These are phyloP conservation scores for Vitis labrusca DNA, from an alignment of 164 flowering plant species.

Conservation along the genomic window DNA sequence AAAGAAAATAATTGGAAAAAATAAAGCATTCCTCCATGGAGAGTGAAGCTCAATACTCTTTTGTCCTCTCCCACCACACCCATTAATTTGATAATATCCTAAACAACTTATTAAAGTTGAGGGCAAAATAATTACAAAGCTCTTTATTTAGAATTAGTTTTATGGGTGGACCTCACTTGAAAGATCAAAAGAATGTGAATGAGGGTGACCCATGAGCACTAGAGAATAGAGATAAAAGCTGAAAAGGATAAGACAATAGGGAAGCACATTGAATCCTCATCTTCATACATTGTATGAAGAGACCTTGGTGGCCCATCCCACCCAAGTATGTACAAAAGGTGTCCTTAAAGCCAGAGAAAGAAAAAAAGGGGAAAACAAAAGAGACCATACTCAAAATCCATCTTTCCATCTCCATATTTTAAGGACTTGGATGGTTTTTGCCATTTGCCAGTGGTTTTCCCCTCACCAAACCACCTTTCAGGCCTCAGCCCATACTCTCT, in stretches of 20 bases:
- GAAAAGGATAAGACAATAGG: neutral
- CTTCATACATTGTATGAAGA: neutral
- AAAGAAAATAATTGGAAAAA: too few relatives aligned
- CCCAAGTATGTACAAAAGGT: neutral
- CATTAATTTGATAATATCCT: neutral
- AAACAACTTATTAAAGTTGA: too few relatives aligned
- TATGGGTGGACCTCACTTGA: neutral
- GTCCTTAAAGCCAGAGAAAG: neutral
- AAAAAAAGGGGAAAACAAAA: too few relatives aligned
- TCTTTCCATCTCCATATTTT: neutral
- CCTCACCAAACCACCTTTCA: neutral
- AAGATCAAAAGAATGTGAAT: neutral
- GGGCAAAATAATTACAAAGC: neutral
- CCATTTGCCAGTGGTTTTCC: neutral
- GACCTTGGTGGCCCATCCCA: too few relatives aligned
- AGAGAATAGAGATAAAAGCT: neutral
- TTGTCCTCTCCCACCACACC: too few relatives aligned
- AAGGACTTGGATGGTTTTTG: neutral
- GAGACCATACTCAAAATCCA: neutral
- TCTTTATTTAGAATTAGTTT: neutral
- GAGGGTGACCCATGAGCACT: conserved; percentile 3
- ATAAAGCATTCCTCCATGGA: too few relatives aligned
- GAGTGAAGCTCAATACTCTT: too few relatives aligned
- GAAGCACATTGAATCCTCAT: neutral
- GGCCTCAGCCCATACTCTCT: neutral